Evolutionary conservation across 2,329 filamentous ascomycete genomes (phyloP).

Genomic region (Penicillium sp.): DNA sequence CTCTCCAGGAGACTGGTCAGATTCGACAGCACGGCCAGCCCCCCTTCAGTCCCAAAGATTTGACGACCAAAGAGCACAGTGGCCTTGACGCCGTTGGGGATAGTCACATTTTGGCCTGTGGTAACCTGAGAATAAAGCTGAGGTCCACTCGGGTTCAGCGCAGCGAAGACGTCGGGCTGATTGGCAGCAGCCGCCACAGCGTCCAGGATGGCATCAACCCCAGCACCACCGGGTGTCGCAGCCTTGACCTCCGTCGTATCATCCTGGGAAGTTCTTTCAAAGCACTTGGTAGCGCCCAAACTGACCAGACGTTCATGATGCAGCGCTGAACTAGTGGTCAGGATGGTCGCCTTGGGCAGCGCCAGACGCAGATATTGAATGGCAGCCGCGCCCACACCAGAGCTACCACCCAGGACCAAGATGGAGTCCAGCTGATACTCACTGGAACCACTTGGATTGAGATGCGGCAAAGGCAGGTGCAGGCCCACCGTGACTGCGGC

Average conservation of each 20-base stretch:
- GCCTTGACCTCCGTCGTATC: background rate
- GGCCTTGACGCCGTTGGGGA: background rate
- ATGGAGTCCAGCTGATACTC: background rate
- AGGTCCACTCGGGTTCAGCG: constrained; percentile 1
- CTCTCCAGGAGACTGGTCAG: background rate
- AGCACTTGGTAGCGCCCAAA: background rate
- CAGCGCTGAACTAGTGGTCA: background rate
- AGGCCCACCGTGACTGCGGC: constrained; percentile 1
- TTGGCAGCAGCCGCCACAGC: background rate
- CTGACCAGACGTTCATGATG: constrained; percentile 2
- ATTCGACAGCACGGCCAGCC: background rate
- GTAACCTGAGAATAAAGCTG: constrained; percentile 4
- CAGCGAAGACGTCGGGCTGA: background rate
- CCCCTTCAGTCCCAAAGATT: background rate
- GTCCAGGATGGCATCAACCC: constrained; percentile 1
- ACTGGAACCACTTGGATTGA: background rate
- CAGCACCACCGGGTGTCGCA: background rate
- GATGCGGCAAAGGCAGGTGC: constrained; percentile 1
- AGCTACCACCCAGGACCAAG: constrained; percentile 2
- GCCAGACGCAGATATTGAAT: constrained; percentile 2
- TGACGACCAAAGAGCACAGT: constrained; percentile 2
- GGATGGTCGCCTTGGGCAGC: constrained; percentile 1
- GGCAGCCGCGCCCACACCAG: constrained; percentile 1
- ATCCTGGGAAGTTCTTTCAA: background rate
- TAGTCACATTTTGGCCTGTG: background rate